A percentile compares a stretch with the other conserved stretches of the same genome.
phyloP scores from a whole-genome alignment of 2,329 filamentous ascomycete species.

The Aspergillus viridinutans region DNA sequence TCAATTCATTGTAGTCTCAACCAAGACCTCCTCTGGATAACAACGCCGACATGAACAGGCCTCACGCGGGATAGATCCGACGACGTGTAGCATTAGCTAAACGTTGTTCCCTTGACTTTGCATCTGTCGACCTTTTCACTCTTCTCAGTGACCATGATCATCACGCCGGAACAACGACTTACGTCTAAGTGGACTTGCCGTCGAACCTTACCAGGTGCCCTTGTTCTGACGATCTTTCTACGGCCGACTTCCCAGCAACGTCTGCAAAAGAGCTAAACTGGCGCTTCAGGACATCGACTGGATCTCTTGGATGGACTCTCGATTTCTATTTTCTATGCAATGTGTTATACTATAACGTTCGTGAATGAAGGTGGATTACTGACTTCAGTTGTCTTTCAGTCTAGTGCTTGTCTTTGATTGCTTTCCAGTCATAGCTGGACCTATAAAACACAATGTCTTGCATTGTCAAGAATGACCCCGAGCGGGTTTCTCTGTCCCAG shows the following conservation, averaged over 20 bases:
- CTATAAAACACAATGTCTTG: slow-evolving; percentile 34
- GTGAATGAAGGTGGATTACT: slow-evolving; percentile 25
- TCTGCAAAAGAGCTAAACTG: neutral
- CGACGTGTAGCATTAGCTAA: neutral
- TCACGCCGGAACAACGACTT: neutral
- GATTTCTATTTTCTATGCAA: slow-evolving; percentile 7
- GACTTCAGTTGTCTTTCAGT: slow-evolving; percentile 21
- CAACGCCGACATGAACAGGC: neutral
- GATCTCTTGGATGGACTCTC: neutral
- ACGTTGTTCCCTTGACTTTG: neutral
- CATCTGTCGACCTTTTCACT: neutral
- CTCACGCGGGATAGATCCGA: neutral
- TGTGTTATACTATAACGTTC: slow-evolving; percentile 9
- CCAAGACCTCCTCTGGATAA: neutral
- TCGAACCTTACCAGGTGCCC: neutral
- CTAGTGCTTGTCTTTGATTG: slow-evolving; percentile 26
- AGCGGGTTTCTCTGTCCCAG: slow-evolving; percentile 34
- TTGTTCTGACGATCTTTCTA: neutral
- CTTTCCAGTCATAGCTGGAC: slow-evolving; percentile 14
- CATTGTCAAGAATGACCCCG: slow-evolving; percentile 34
- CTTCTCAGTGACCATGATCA: neutral
- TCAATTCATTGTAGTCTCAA: neutral
- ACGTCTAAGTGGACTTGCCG: neutral
- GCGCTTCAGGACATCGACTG: neutral
- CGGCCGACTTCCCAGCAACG: neutral